Evolutionary conservation across 352 stramenopile species (phyloP), one percentile per base, ranked within the genome.

Genomic region (Phytopythium chamaehyphon): DNA sequence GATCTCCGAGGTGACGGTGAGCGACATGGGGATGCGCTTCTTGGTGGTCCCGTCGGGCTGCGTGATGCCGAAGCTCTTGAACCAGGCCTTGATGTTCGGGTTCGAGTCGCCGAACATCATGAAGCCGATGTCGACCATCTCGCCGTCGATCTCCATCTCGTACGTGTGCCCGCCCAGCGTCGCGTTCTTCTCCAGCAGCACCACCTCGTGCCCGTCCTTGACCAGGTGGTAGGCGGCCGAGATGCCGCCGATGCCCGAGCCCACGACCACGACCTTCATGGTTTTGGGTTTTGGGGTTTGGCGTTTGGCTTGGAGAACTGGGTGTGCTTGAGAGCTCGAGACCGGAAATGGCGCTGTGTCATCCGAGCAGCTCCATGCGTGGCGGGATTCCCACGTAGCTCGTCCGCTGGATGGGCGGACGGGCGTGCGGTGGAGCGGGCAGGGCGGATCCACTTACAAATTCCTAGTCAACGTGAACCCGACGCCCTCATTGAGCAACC

Each of bases 61-160:
- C 24, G 83, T 94, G 61, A 94, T 69, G 44, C 83, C 83, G 33
- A 94, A 81, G 40, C 73, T 82, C 68, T 90, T 84, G 65, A 94
- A 94, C 83, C 83, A 94, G 49, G 85, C 76, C 68, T 94, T 94
- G 59, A 94, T 94, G 73, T 94, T 94, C 45, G 83, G 83, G 71
- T 94, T 94, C 63, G 83, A 94, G 62, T 94, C 83, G 22, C 83
- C 83, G 47, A 89, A 94, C 83, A 94, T 94, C 83, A 94, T 94
- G 66, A 94, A 94, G 60, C 83, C 83, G 36, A 94, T 77, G 61
- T 94, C 83, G 15, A 94, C 83, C 48, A 77, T 73, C 59, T 94
- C 81, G 56, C 70, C 65, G 66, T 94, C 83, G 66, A 92, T 89
- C 59, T 94, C 81, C 75, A 92, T 89, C 57, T 86, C 75, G 64